Base-by-base conservation (phyloP, 2,329 filamentous ascomycete genomes). In the Pezicula carpinea region DNA sequence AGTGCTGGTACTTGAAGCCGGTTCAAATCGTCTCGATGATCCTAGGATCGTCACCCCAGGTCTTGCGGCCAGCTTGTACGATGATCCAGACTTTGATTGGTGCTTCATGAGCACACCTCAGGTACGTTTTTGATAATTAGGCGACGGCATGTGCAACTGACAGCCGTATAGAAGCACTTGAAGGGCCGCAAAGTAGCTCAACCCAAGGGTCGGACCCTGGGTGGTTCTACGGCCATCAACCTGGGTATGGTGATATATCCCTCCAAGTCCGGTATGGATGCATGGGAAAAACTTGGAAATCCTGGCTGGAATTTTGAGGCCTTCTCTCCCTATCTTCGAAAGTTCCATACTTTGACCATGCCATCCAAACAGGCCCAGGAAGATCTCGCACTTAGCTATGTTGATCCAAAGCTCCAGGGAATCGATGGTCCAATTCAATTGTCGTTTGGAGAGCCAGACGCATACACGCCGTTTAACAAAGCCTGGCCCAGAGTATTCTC, bases 241-340 rank as follows among this genome's bases (percentile, higher is more conserved):
- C 58, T 60, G 21, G 44, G 62, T 14, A 62, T 64, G 55, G 41
- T 54, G 15, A 44, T 50, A 5, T 42, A 48, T 7, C 47, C 49
- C 3, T 52, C 55, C 11, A 53, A 58, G 17, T 46, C 55, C 1
- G 63, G 65, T 15, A 63, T 69, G 29, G 56, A 71, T 31, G 55
- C 61, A 1, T 74, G 70, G 70, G 59, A 59, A 15, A 54, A 56
- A 1, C 50, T 73, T 6, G 70, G 69, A 0, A 71, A 70, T 35
- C 48, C 58, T 1, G 68, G 68, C 17, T 74, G 69, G 70, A 59
- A 58, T 15, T 69, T 62, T 53, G 55, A 66, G 5, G 53, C 52
- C 13, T 52, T 74, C 14, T 54, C 63, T 1, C 69, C 66, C 1
- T 72, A 72, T 45, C 63, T 70, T 44, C 61, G 59, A n/a, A 71